Evolutionary conservation across 169 alveolate species (phyloP).

Genomic region (Babesia ovata): DNA sequence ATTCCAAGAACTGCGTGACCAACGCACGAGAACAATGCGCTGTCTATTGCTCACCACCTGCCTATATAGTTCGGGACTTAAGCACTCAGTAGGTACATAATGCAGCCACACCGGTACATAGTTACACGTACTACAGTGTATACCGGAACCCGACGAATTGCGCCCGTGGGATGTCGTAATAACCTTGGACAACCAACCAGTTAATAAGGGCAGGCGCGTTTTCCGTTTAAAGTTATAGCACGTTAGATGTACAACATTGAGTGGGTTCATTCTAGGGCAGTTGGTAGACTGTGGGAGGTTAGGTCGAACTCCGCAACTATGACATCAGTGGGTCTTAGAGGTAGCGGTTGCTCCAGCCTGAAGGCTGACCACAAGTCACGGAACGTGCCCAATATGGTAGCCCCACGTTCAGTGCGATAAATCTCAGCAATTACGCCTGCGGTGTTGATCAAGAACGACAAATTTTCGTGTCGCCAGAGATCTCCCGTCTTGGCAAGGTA

Average conservation of each 20-base stretch:
- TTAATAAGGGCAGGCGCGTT: too few species aligned
- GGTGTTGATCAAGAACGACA: conserved; percentile 29
- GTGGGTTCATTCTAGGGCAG: conserved; percentile 2
- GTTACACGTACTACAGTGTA: too few species aligned
- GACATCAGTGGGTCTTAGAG: background rate
- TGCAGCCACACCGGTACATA: too few species aligned
- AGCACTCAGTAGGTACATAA: too few species aligned
- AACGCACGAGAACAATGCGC: too few species aligned
- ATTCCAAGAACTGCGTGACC: too few species aligned
- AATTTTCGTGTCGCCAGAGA: conserved; percentile 43
- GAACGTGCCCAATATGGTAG: conserved; percentile 24
- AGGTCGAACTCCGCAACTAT: conserved; percentile 59
- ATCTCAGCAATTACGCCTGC: conserved; percentile 45
- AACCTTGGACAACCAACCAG: too few species aligned
- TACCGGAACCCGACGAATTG: too few species aligned
- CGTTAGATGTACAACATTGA: background rate
- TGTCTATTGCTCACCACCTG: too few species aligned
- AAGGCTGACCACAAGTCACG: conserved; percentile 45
- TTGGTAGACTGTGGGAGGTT: conserved; percentile 50
- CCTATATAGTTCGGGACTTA: too few species aligned
- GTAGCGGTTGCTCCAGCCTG: conserved; percentile 28
- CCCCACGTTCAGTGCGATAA: conserved; percentile 21
- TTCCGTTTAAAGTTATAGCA: too few species aligned
- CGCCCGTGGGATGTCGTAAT: too few species aligned
- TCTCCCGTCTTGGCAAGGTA: conserved; percentile 53